A percentile compares a stretch with the other conserved stretches of the same genome.
These are phyloP conservation scores for Ormosia semicastrata DNA, from an alignment of 306 rosid species.

Conservation along the genomic window DNA sequence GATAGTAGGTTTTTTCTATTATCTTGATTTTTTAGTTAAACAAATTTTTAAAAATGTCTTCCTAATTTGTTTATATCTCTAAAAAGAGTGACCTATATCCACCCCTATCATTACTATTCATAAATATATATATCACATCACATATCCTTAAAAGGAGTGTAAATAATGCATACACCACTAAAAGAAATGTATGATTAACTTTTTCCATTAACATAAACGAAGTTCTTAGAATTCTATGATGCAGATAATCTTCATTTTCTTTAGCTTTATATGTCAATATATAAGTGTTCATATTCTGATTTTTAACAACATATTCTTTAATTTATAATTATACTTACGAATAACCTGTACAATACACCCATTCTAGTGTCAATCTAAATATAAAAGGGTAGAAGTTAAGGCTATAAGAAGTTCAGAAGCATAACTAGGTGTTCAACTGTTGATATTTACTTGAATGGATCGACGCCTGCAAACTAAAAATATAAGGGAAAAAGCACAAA, in stretches of 20 bases:
- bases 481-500: not conserved
- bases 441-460: slow-evolving; percentile 17
- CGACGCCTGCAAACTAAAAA: not conserved
- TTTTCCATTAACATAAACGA: not conserved
- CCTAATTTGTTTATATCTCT: too few relatives aligned
- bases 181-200: too few relatives aligned
- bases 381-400: not conserved
- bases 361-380: not conserved
- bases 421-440: not conserved
- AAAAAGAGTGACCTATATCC: too few relatives aligned
- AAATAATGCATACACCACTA: too few relatives aligned
- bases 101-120: too few relatives aligned
- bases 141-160: too few relatives aligned
- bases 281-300: not conserved
- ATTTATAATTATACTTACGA: not conserved
- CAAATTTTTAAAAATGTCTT: too few relatives aligned
- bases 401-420: not conserved
- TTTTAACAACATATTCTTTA: not conserved
- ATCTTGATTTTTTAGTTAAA: too few relatives aligned
- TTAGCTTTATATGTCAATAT: not conserved
- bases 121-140: too few relatives aligned
- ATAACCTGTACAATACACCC: not conserved
- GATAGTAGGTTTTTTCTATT: too few relatives aligned
- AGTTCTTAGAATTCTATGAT: not conserved
- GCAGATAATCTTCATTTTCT: not conserved